Evolutionary conservation across 305 asterid species (phyloP).

Genomic region (Striga hermonthica): DNA sequence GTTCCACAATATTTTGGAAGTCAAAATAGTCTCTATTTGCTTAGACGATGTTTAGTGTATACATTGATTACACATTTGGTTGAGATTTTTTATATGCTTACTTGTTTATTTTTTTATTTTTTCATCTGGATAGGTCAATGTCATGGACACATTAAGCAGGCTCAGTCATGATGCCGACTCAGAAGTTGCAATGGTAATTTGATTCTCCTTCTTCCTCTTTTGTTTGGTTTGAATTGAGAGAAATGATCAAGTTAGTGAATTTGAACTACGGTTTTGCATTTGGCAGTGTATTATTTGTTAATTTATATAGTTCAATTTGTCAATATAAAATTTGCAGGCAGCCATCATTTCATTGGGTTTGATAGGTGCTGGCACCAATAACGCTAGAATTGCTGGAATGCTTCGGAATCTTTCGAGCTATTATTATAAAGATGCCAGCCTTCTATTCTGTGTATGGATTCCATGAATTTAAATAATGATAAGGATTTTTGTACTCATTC

Average conservation of each 20-base stretch:
- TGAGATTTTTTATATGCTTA: background rate
- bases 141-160: conserved; percentile 97
- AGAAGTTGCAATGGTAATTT: conserved; percentile 88
- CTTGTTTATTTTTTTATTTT: background rate
- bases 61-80: conserved; percentile 14
- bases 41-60: background rate
- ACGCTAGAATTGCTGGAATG: conserved; percentile 98
- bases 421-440: conserved; percentile 92
- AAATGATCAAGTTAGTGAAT: background rate
- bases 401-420: conserved; percentile 93
- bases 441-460: conserved; percentile 79
- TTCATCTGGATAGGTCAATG: conserved; percentile 70
- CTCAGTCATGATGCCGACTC: conserved; percentile 96
- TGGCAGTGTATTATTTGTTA: conserved; percentile 7
- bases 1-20: background rate
- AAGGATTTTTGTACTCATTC: conserved; percentile 11
- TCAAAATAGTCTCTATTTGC: conserved; percentile 5
- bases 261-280: background rate
- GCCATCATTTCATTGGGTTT: conserved; percentile 85
- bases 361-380: conserved; percentile 98
- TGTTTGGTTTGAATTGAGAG: background rate
- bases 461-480: conserved; percentile 8
- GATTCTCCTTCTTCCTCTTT: conserved; percentile 6
- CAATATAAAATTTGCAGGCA: conserved; percentile 47
- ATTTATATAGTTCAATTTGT: conserved; percentile 17